These are phyloP conservation scores for Trypanosoma grayi DNA, from an alignment of 208 protist species.

Conservation along the genomic window DNA sequence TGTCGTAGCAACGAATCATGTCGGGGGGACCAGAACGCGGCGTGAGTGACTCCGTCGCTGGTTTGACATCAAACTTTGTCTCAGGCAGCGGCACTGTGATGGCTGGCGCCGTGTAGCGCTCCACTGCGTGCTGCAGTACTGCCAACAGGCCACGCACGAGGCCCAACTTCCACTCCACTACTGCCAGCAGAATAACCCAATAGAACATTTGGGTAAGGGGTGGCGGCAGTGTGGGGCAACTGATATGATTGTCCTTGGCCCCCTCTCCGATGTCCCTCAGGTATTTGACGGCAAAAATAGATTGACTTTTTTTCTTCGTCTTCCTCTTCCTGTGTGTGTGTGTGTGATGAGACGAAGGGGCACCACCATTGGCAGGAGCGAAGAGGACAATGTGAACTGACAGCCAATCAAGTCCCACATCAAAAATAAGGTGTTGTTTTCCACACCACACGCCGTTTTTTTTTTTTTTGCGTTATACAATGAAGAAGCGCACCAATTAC, in stretches of 20 bases:
- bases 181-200: slow-evolving; percentile 1
- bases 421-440: too few species aligned
- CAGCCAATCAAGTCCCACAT: too few species aligned
- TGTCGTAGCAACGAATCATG: slow-evolving; percentile 89
- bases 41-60: slow-evolving; percentile 52
- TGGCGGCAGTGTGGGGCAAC: slow-evolving; percentile 4
- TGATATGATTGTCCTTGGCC: neutral
- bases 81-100: slow-evolving; percentile 68
- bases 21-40: slow-evolving; percentile 64
- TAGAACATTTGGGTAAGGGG: slow-evolving; percentile 5
- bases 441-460: too few species aligned
- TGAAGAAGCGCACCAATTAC: too few species aligned
- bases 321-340: too few species aligned
- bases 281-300: too few species aligned
- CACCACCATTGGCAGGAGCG: too few species aligned
- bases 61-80: slow-evolving; percentile 47
- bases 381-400: too few species aligned
- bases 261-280: too few species aligned
- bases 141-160: slow-evolving; percentile 43
- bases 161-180: slow-evolving; percentile 57
- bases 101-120: slow-evolving; percentile 77
- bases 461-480: too few species aligned
- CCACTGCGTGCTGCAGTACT: slow-evolving; percentile 45
- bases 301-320: too few species aligned
- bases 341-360: too few species aligned